A percentile compares a stretch with the other conserved stretches of the same genome.
Evolutionary conservation across 352 stramenopile species (phyloP).

Genomic region (Phytophthora constricta): DNA sequence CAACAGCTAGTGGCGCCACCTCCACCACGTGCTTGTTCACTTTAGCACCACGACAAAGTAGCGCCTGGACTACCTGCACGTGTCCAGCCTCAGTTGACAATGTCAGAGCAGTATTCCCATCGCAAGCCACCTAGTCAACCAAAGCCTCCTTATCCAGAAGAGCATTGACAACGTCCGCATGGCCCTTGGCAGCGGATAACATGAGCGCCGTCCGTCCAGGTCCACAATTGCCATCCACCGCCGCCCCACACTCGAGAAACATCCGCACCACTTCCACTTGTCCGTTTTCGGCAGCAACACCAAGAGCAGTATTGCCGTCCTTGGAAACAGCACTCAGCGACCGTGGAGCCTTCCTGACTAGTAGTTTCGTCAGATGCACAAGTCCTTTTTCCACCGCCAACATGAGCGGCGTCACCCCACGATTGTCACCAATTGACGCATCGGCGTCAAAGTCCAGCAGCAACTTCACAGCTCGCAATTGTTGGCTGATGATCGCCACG

Average conservation of each 20-base stretch:
- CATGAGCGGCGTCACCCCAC: slow-evolving; percentile 1
- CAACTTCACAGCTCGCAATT: slow-evolving; percentile 1
- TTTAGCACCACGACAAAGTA: slow-evolving; percentile 1
- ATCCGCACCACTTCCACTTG: background rate
- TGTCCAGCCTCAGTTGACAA: slow-evolving; percentile 7
- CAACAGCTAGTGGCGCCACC: slow-evolving; percentile 1
- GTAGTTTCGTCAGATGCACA: background rate
- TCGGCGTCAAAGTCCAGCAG: slow-evolving; percentile 8
- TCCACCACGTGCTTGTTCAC: background rate
- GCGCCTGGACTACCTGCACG: background rate
- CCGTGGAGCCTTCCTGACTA: background rate
- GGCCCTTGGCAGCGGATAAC: background rate
- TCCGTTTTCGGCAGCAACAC: slow-evolving; percentile 1
- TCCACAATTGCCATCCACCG: background rate
- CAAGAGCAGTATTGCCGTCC: background rate
- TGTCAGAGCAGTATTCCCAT: slow-evolving; percentile 5
- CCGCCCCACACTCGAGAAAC: background rate
- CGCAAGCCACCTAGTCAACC: background rate
- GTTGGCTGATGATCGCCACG: background rate
- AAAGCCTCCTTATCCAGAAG: background rate
- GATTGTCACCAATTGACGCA: background rate
- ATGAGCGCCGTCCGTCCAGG: background rate
- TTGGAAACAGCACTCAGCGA: background rate
- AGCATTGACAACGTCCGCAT: background rate
- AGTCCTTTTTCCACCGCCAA: background rate